Evolutionary conservation across 2,329 filamentous ascomycete genomes (phyloP).

Genomic region (Colletotrichum chlorophyti): DNA sequence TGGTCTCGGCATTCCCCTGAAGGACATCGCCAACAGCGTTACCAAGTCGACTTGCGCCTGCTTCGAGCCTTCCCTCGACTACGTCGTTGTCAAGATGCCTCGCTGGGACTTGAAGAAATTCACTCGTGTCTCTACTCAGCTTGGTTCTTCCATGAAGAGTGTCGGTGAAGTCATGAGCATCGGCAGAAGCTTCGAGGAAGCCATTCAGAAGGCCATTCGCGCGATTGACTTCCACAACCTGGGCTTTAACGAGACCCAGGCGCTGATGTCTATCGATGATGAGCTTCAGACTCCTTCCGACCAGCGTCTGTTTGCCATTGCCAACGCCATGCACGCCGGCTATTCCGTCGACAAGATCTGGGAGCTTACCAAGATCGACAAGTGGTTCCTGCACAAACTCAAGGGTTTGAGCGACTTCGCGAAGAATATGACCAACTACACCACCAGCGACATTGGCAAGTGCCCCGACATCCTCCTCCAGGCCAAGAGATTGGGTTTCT

Average conservation of each 20-base stretch:
- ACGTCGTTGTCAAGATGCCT: slow-evolving; percentile 98
- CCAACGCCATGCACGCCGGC: slow-evolving; percentile 94
- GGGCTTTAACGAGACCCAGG: slow-evolving; percentile 90
- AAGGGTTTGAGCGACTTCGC: slow-evolving; percentile 91
- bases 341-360: slow-evolving; percentile 97
- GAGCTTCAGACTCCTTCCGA: slow-evolving; percentile 98
- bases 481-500: slow-evolving; percentile 94
- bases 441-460: slow-evolving; percentile 67
- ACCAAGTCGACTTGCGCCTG: slow-evolving; percentile 96
- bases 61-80: slow-evolving; percentile 98
- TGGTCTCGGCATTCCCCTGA: slow-evolving; percentile 90
- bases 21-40: slow-evolving; percentile 95
- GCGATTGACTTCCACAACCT: slow-evolving; percentile 95
- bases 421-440: slow-evolving; percentile 76
- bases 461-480: slow-evolving; percentile 73
- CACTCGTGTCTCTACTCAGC: slow-evolving; percentile 91
- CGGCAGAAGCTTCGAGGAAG: slow-evolving; percentile 94
- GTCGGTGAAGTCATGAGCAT: slow-evolving; percentile 99
- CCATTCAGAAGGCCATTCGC: slow-evolving; percentile 97
- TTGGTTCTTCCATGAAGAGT: slow-evolving; percentile 99
- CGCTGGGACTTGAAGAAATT: slow-evolving; percentile 99
- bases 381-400: slow-evolving; percentile 94
- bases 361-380: slow-evolving; percentile 98
- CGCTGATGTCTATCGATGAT: slow-evolving; percentile 93
- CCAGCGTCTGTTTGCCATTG: slow-evolving; percentile 95